These are phyloP conservation scores for Hypoxylon rubiginosum DNA, from an alignment of 2,329 filamentous ascomycete genomes.

Conservation along the genomic window DNA sequence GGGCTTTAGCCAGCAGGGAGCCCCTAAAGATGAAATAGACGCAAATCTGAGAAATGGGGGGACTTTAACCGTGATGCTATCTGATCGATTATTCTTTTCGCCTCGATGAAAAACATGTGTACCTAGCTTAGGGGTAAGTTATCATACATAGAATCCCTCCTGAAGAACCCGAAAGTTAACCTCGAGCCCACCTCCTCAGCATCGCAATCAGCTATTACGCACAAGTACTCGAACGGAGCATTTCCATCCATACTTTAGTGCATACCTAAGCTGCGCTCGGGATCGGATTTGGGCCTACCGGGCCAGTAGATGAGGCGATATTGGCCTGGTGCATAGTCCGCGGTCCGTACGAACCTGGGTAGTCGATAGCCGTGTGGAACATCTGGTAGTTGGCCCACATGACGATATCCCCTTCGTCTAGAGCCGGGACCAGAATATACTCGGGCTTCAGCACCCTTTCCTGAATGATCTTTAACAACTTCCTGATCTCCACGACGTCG, in stretches of 20 bases:
- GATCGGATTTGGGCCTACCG: slow-evolving; percentile 40
- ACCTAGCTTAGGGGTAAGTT: neutral
- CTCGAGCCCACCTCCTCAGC: neutral
- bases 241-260: neutral
- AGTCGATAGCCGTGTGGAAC: slow-evolving; percentile 61
- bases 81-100: neutral
- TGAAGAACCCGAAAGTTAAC: neutral
- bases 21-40: neutral
- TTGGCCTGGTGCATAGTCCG: slow-evolving; percentile 63
- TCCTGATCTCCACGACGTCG: slow-evolving; percentile 55
- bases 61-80: neutral
- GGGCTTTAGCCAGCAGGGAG: no score
- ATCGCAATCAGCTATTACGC: neutral
- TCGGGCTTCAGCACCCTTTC: slow-evolving; percentile 58
- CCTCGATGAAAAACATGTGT: neutral
- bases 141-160: neutral
- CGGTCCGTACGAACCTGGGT: slow-evolving; percentile 55
- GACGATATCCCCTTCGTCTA: slow-evolving; percentile 60
- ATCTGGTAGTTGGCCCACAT: slow-evolving; percentile 60
- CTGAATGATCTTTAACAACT: slow-evolving; percentile 55
- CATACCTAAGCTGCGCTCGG: slow-evolving; percentile 25
- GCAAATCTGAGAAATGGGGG: neutral
- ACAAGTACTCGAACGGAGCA: neutral
- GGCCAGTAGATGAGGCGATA: slow-evolving; percentile 52
- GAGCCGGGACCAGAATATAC: slow-evolving; percentile 56